These are phyloP conservation scores for Dictyostelium brefeldianum DNA, from an alignment of 78 protist genomes.

Conservation along the genomic window DNA sequence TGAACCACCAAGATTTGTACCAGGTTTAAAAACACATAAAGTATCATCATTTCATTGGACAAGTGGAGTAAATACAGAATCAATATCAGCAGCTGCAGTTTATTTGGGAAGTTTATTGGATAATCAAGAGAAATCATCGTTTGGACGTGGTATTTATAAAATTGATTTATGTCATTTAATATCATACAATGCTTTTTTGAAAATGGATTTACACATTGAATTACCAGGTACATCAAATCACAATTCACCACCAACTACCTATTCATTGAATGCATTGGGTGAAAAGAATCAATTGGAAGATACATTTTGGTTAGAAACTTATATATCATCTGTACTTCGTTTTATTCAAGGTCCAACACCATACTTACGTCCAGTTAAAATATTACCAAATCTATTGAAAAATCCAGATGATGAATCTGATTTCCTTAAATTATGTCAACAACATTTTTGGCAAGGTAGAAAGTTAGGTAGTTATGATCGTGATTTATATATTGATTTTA, in stretches of 20 bases:
- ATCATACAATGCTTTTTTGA: constrained; percentile 37
- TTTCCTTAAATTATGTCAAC: constrained; percentile 36
- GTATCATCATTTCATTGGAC: constrained; percentile 61
- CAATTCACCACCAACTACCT: constrained; percentile 18
- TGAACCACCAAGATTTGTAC: constrained; percentile 80
- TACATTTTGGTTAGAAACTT: constrained; percentile 57
- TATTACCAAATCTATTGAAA: background rate
- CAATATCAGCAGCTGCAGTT: constrained; percentile 60
- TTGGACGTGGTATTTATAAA: constrained; percentile 58
- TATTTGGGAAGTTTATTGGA: constrained; percentile 50
- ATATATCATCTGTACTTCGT: constrained; percentile 38
- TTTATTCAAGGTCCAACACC: constrained; percentile 32
- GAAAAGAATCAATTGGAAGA: constrained; percentile 62
- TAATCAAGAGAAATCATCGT: constrained; percentile 66
- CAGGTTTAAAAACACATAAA: constrained; percentile 51
- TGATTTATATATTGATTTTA: constrained; percentile 3
- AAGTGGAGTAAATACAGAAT: constrained; percentile 29
- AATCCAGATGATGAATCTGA: constrained; percentile 24
- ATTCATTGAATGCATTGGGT: constrained; percentile 23
- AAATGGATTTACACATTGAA: constrained; percentile 75
- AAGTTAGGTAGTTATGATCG: constrained; percentile 59
- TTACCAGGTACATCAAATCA: constrained; percentile 23
- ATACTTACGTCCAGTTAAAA: constrained; percentile 53
- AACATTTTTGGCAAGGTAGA: constrained; percentile 72
- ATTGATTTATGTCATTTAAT: constrained; percentile 54